Conservation (phyloP, 2,329 filamentous ascomycete genomes). For the Berkeleyomyces rouxiae region DNA sequence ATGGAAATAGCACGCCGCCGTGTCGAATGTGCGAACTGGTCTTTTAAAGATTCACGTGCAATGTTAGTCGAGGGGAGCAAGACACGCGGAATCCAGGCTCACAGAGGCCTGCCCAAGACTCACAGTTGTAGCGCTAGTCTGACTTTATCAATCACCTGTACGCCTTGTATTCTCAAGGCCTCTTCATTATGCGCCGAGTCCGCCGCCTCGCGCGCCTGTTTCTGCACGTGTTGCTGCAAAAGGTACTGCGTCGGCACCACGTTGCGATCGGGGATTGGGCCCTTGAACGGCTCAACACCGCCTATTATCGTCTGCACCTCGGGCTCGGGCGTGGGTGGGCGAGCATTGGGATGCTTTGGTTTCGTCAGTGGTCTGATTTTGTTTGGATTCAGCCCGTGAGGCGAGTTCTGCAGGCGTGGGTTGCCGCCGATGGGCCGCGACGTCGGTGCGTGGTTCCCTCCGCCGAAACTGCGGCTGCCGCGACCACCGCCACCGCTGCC, state of each 20-base stretch:
- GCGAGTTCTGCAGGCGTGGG: background rate
- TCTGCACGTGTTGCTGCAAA: conserved; percentile 64
- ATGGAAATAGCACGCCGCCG: conserved; percentile 84
- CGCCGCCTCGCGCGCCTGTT: conserved; percentile 50
- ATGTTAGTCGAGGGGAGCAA: conserved; percentile 5
- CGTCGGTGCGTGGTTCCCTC: background rate
- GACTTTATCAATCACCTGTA: conserved; percentile 77
- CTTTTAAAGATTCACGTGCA: conserved; percentile 19
- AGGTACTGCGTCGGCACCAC: conserved; percentile 51
- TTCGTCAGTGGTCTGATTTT: conserved; percentile 4
- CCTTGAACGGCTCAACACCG: conserved; percentile 17
- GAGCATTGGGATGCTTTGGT: background rate
- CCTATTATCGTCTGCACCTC: conserved; percentile 9
- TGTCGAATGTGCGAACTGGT: conserved; percentile 81
- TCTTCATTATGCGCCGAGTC: conserved; percentile 61
- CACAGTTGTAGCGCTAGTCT: conserved; percentile 64
- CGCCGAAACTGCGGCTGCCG: background rate
- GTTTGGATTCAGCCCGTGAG: background rate
- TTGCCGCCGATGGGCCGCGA: background rate
- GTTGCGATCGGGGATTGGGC: conserved; percentile 32
- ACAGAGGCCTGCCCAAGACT: conserved; percentile 18
- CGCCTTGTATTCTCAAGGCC: conserved; percentile 63
- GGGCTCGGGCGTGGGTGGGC: conserved; percentile 4
- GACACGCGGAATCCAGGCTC: background rate
- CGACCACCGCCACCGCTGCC: conserved; percentile 2